Evolutionary conservation across 192 early-diverging fungal species (phyloP).

Genomic region (Chytriomyces sp.): DNA sequence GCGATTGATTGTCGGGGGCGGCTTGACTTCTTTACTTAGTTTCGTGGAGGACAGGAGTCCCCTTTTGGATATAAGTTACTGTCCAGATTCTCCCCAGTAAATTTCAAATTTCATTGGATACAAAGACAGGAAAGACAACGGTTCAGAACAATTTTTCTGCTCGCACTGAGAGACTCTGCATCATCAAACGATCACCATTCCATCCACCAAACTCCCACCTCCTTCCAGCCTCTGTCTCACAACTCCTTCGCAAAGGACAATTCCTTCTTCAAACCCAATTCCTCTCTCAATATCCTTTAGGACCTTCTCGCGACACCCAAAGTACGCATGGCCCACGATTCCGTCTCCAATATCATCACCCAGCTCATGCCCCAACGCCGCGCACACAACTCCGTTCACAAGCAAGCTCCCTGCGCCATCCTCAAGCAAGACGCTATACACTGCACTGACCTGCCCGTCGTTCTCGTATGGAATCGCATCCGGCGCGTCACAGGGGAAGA

Average conservation of each 20-base stretch:
- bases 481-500: slow-evolving; percentile 21
- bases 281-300: neutral
- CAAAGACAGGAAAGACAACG: too few species aligned
- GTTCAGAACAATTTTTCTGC: too few species aligned
- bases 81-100: too few species aligned
- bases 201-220: neutral
- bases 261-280: slow-evolving; percentile 19
- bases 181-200: slow-evolving; percentile 14
- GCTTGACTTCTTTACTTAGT: too few species aligned
- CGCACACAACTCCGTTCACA: slow-evolving; percentile 23
- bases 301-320: slow-evolving; percentile 31
- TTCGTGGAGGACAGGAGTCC: too few species aligned
- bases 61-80: too few species aligned
- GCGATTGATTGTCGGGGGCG: slow-evolving; percentile 5
- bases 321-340: slow-evolving; percentile 29
- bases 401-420: neutral
- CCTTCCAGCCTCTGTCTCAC: neutral
- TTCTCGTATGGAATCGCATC: neutral
- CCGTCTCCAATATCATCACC: slow-evolving; percentile 4
- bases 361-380: slow-evolving; percentile 30
- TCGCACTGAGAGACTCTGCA: too few species aligned
- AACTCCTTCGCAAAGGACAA: slow-evolving; percentile 25
- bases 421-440: slow-evolving; percentile 32
- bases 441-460: neutral
- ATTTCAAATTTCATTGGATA: too few species aligned